Conservation (phyloP, 1,284 basidiomycete genomes). For the Pseudozyma sp. region DNA sequence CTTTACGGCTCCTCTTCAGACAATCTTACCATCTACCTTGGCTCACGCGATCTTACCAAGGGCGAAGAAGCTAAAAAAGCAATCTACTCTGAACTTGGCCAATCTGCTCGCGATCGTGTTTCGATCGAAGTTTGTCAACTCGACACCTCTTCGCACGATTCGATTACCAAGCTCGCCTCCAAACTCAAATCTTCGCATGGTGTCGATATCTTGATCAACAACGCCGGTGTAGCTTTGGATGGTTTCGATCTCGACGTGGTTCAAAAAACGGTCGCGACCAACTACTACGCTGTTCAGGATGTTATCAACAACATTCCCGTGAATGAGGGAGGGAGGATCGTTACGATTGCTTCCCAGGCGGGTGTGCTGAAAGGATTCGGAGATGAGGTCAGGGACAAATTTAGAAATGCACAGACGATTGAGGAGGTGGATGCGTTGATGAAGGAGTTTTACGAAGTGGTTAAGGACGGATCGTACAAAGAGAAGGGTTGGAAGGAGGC, state of each 20-base stretch:
- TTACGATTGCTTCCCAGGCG: constrained; percentile 58
- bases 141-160: constrained; percentile 39
- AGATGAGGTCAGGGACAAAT: constrained; percentile 42
- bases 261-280: constrained; percentile 60
- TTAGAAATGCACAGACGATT: constrained; percentile 35
- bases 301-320: constrained; percentile 51
- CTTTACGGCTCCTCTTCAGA: constrained; percentile 30
- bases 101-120: constrained; percentile 28
- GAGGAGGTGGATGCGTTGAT: constrained; percentile 51
- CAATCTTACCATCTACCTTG: constrained; percentile 62
- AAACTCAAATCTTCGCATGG: constrained; percentile 31
- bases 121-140: constrained; percentile 45
- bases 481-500: constrained; percentile 64
- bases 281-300: constrained; percentile 61
- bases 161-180: constrained; percentile 36
- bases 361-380: constrained; percentile 55
- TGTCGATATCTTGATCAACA: constrained; percentile 62
- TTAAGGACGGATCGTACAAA: constrained; percentile 51
- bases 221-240: constrained; percentile 64
- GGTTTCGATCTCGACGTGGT: constrained; percentile 61
- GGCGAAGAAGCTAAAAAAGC: constrained; percentile 58
- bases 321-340: constrained; percentile 50
- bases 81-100: constrained; percentile 41
- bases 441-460: constrained; percentile 53
- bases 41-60: constrained; percentile 51